Evolutionary conservation across 345 rosid species (phyloP).

Genomic region (Trapa bicornis): DNA sequence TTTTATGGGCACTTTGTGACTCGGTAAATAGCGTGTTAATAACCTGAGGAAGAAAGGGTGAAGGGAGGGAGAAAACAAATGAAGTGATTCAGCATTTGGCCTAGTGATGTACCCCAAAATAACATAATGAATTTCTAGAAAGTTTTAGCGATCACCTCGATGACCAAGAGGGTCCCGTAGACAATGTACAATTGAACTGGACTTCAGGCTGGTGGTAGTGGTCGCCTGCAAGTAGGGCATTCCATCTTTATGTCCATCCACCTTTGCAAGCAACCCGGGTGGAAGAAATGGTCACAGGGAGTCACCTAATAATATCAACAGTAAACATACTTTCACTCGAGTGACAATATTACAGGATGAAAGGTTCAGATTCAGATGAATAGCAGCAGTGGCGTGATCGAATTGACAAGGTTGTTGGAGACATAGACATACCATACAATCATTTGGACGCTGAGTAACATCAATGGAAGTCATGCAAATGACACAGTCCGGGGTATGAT

Average conservation of each 20-base stretch:
- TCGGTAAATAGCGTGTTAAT: background rate
- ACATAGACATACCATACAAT: slow-evolving; percentile 55
- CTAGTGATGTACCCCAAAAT: no score
- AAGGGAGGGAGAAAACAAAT: background rate
- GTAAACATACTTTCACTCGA: background rate
- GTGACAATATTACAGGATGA: background rate
- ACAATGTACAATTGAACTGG: slow-evolving; percentile 14
- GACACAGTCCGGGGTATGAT: slow-evolving; percentile 62
- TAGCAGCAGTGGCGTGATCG: background rate
- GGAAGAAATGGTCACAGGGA: slow-evolving; percentile 95
- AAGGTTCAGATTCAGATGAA: background rate
- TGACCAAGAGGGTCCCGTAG: background rate
- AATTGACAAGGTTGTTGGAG: background rate
- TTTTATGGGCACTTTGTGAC: background rate
- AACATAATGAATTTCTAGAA: background rate
- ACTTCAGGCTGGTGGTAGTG: slow-evolving; percentile 71
- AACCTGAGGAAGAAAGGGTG: background rate
- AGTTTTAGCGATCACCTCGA: background rate
- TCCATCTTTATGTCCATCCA: slow-evolving; percentile 99
- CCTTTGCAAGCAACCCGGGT: slow-evolving; percentile 83
- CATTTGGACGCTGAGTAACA: slow-evolving; percentile 43
- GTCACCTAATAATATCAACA: slow-evolving; percentile 47
- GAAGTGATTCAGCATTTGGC: background rate
- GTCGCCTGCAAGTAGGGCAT: slow-evolving; percentile 96
- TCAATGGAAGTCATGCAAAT: slow-evolving; percentile 93